Evolutionary conservation across 2,329 filamentous ascomycete genomes (phyloP), one percentile per base, ranked within the genome.

Genomic region (Nakataea oryzae): DNA sequence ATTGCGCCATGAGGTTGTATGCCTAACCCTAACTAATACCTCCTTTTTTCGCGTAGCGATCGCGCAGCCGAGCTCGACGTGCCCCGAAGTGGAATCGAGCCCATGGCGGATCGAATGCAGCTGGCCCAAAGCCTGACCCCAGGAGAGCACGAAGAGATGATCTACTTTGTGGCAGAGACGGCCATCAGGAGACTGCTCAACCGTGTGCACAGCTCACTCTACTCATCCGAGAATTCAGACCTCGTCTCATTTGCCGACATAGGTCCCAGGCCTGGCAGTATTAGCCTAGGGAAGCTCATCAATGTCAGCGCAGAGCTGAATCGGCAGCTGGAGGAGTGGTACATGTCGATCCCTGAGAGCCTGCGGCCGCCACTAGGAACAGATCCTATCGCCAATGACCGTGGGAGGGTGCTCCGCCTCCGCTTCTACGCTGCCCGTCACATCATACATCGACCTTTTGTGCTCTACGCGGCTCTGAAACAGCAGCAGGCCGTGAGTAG

Each of bases 391-490:
- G 75, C 85, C 29, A 73, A 74, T 3, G 82, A 90, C 63, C 87
- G 90, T 63, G 85, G 88, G 50, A 78, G 81, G 32, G 85, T 87
- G n/a, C 78, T 91, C 66, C 81, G 88, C 54, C 84, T 85, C 6
- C 89, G 90, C 68, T 91, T 90, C 69, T 90, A 88, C 67, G 87
- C 86, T 62, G 87, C 85, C 1, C 79, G 80, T 26, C 89, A 90
- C 66, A 83, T 91, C 67, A 88, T 89, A 63, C 81, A 89, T 68
- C 80, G 87, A 30, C 87, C 86, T 1, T 85, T 88, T 65, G 65
- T 75, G 3, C 66, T 74, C 13, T 67, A 66, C 32, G 65, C 70
- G 8, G 68, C 70, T 11, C 63, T 64, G 21, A 68, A 69, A 60
- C 68, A 67, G 63, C 57, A 62, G 61, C 41, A 58, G 47, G 59